Conservation (phyloP, 495 filamentous ascomycete species). For the Aspergillus egyptiacus region DNA sequence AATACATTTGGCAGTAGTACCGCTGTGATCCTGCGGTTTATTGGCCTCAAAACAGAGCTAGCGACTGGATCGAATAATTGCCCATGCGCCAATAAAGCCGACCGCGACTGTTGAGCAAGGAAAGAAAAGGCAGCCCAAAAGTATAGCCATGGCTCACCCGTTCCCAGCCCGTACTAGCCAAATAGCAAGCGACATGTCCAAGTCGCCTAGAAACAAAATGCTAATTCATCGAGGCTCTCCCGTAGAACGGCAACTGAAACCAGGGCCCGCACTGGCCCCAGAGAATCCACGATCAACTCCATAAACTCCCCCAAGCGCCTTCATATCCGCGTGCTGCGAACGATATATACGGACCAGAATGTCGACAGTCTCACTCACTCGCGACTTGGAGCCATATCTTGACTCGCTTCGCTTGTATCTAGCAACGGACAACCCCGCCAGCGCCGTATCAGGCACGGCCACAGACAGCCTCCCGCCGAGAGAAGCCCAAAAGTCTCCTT, state of each 20-base stretch:
- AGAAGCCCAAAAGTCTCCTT: neutral
- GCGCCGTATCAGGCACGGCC: neutral
- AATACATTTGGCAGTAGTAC: neutral
- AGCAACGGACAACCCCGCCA: constrained; percentile 6
- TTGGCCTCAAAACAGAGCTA: too few species aligned
- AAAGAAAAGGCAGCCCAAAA: too few species aligned
- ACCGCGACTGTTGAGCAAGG: too few species aligned
- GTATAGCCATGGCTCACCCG: neutral
- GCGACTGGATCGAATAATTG: neutral
- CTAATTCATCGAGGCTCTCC: constrained; percentile 1
- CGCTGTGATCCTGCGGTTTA: too few species aligned
- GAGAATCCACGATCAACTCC: neutral
- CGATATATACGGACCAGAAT: constrained; percentile 9
- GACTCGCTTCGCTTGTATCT: constrained; percentile 28
- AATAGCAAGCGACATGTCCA: constrained; percentile 4
- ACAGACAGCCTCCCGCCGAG: neutral
- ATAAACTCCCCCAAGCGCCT: neutral
- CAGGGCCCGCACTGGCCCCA: neutral
- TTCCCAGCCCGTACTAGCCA: neutral
- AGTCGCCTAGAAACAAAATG: neutral
- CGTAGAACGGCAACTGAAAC: constrained; percentile 5
- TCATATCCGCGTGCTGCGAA: neutral
- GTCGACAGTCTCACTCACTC: constrained; percentile 29
- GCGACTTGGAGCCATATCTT: constrained; percentile 28
- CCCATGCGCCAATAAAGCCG: constrained; percentile 1